Evolutionary conservation across 805 yeast genomes (phyloP), one percentile per base, ranked within the genome.

Genomic region (Nakazawaea ernobii): DNA sequence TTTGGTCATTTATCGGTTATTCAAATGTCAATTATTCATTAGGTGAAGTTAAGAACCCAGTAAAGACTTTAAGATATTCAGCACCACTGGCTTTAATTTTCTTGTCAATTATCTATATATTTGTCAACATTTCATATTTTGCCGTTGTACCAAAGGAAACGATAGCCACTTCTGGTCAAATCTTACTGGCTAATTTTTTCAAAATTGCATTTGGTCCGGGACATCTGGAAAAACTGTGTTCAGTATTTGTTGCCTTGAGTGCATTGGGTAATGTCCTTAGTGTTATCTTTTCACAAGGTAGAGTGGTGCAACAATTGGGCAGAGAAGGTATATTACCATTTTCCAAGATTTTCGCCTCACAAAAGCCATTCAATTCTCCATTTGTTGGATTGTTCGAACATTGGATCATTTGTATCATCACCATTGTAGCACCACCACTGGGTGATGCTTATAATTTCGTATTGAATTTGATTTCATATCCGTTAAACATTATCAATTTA

Each of bases 401-500:
- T 61, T 86, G 87, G 79, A 63, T 82, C 40, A 82, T 86, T 14
- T 85, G 91, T 68, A 65, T 84, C 36, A 71, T 87, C 45, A 81
- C 89, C 42, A 79, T 88, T 51, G 59, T 86, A 40, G 94, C 92
- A 4, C 87, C 88, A 37, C 92, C 94, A 15, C 86, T 91, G 26
- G 95, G 94, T 49, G 95, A 86, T 60, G 95, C 95, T 42, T 87
- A 86, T 69, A 84, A 85, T 63, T 84, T 88, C 61, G 79, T 87
- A 55, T 62, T 85, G 63, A 86, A 88, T 65, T 72, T 88, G 69
- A 83, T 86, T 56, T 81, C 92, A 2, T 87, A 87, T 62, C 92
- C 95, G 43, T 75, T 82, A 68, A 84, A 87, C 59, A 82, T 87
- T 43, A 84, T 87, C 57, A 84, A 86, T 62, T 68, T 82, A 29